Percentiles rank a stretch among this genome's conserved stretches.
phyloP scores from a whole-genome alignment of 164 flowering plant genomes.

The Vitis amurensis region DNA sequence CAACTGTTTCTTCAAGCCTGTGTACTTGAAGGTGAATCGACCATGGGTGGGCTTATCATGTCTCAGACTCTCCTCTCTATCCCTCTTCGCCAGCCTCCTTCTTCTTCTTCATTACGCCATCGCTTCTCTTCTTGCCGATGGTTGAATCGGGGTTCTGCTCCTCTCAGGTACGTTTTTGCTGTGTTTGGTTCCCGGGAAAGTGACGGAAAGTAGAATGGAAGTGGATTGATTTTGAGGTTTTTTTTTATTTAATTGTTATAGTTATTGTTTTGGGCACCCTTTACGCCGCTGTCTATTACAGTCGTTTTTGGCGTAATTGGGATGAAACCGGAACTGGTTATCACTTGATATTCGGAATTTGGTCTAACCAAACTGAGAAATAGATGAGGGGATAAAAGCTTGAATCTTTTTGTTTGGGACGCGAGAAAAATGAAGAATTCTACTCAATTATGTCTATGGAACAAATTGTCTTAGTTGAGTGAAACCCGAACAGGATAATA shows the following conservation, averaged over 20 bases:
- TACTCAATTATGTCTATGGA: too few relatives aligned
- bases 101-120: constrained; percentile 26
- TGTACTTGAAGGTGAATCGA: constrained; percentile 15
- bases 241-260: not conserved
- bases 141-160: constrained; percentile 24
- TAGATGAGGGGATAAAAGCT: too few relatives aligned
- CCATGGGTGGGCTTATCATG: constrained; percentile 11
- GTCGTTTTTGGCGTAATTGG: too few relatives aligned
- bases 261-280: too few relatives aligned
- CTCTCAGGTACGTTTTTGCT: constrained; percentile 12
- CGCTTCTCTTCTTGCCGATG: constrained; percentile 39
- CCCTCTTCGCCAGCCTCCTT: constrained; percentile 10
- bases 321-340: too few relatives aligned
- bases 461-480: too few relatives aligned
- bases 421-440: too few relatives aligned
- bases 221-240: not conserved
- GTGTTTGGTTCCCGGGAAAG: not conserved
- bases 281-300: too few relatives aligned
- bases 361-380: too few relatives aligned
- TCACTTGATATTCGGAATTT: too few relatives aligned
- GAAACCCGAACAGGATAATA: too few relatives aligned
- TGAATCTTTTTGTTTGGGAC: too few relatives aligned
- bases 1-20: constrained; percentile 16
- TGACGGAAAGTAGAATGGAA: not conserved
- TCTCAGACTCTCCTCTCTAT: not conserved